A percentile compares a stretch with the other conserved stretches of the same genome.
These are phyloP conservation scores for Ceratocystis harringtonii DNA, from an alignment of 2,329 filamentous ascomycete genomes.

Conservation along the genomic window DNA sequence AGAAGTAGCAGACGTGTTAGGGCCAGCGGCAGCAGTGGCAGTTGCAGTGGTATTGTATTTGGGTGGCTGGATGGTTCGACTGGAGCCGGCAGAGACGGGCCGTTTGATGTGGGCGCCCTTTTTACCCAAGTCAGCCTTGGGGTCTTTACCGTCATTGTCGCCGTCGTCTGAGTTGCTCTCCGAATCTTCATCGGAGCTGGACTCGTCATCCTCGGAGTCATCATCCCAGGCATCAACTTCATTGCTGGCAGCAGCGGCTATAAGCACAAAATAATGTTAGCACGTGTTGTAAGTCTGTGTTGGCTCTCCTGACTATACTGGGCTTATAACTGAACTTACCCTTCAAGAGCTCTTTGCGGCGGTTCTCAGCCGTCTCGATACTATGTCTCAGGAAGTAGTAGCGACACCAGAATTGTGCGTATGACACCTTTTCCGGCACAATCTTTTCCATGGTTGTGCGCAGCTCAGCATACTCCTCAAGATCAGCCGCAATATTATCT, in stretches of 20 bases:
- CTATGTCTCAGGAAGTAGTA: constrained; percentile 93
- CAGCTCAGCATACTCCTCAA: constrained; percentile 77
- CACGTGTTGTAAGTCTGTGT: not conserved
- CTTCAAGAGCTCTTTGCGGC: constrained; percentile 77
- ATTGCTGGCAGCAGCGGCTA: constrained; percentile 55
- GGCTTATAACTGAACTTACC: constrained; percentile 38
- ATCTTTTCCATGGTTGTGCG: constrained; percentile 83
- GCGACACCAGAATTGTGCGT: constrained; percentile 77
- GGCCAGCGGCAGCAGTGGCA: constrained; percentile 21
- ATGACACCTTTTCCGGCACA: constrained; percentile 85
- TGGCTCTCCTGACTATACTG: not conserved
- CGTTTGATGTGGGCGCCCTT: constrained; percentile 25
- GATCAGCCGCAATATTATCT: constrained; percentile 61
- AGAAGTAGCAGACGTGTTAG: constrained; percentile 23
- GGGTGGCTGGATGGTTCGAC: constrained; percentile 42
- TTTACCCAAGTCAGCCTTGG: constrained; percentile 20
- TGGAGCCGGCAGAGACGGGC: constrained; percentile 39
- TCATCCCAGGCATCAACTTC: constrained; percentile 54
- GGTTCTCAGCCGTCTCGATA: constrained; percentile 82
- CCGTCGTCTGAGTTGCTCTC: constrained; percentile 26
- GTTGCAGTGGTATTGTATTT: not conserved
- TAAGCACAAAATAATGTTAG: not conserved
- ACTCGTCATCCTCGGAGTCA: constrained; percentile 42
- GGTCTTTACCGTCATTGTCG: not conserved
- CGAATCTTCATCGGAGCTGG: constrained; percentile 22